Evolutionary conservation across 2,329 filamentous ascomycete genomes (phyloP).

Genomic region (Cucurbitaria berberidis): DNA sequence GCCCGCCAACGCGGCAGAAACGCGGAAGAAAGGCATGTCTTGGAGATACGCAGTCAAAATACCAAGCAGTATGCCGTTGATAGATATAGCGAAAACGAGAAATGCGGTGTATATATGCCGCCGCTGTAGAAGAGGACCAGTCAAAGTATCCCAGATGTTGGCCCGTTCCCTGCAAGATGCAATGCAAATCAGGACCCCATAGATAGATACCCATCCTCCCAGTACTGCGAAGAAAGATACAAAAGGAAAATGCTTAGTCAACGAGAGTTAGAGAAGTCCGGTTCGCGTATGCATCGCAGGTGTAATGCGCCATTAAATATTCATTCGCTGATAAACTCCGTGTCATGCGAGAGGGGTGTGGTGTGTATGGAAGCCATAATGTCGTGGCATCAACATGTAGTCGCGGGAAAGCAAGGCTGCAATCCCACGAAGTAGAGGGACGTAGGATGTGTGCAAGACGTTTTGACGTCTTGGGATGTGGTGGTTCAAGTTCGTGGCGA

Average conservation of each 20-base stretch:
- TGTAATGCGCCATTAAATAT: slow-evolving; percentile 46
- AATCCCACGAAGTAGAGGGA: slow-evolving; percentile 27
- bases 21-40: slow-evolving; percentile 9
- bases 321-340: slow-evolving; percentile 48
- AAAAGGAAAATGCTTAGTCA: slow-evolving; percentile 29
- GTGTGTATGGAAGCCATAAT: slow-evolving; percentile 41
- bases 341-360: slow-evolving; percentile 42
- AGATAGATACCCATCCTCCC: slow-evolving; percentile 37
- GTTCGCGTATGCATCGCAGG: slow-evolving; percentile 42
- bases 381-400: slow-evolving; percentile 41
- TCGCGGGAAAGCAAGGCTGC: slow-evolving; percentile 17
- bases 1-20: background rate
- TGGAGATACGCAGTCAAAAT: slow-evolving; percentile 7
- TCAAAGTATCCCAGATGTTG: slow-evolving; percentile 38
- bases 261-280: slow-evolving; percentile 40
- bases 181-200: slow-evolving; percentile 17
- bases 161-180: slow-evolving; percentile 19
- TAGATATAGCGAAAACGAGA: slow-evolving; percentile 24
- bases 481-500: slow-evolving; percentile 28
- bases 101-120: slow-evolving; percentile 25
- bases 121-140: slow-evolving; percentile 22
- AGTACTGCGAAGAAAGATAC: slow-evolving; percentile 20
- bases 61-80: slow-evolving; percentile 13
- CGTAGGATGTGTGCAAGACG: slow-evolving; percentile 20
- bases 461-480: background rate